Conservation (phyloP, 306 rosid species). For the Mimosa bimucronata region DNA sequence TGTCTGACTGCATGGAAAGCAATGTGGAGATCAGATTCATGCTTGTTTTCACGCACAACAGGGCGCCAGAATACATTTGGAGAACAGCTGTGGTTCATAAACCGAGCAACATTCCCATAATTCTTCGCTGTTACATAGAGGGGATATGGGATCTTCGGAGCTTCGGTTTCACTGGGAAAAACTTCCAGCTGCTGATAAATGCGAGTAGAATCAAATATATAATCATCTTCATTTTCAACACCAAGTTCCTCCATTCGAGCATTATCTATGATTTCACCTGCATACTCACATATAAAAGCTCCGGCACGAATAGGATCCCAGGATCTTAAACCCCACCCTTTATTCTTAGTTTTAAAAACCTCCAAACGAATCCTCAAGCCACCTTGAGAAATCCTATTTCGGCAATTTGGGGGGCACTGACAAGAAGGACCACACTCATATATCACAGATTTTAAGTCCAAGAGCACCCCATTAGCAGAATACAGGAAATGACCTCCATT, state of each 20-base stretch:
- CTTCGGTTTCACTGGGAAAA: constrained; percentile 69
- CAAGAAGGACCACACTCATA: constrained; percentile 87
- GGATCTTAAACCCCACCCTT: constrained; percentile 95
- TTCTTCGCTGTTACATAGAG: constrained; percentile 66
- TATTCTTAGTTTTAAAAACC: constrained; percentile 74
- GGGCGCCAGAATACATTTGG: constrained; percentile 90
- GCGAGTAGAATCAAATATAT: constrained; percentile 77
- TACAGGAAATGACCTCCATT: constrained; percentile 73
- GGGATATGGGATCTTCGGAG: constrained; percentile 69
- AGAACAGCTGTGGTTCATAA: constrained; percentile 94
- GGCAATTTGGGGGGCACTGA: constrained; percentile 78
- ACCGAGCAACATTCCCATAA: constrained; percentile 91
- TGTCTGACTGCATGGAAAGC: constrained; percentile 74
- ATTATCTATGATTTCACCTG: constrained; percentile 78
- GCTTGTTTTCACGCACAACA: constrained; percentile 62
- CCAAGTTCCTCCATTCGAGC: constrained; percentile 64
- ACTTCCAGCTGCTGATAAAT: constrained; percentile 67
- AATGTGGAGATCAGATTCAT: constrained; percentile 69
- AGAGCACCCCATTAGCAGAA: constrained; percentile 58
- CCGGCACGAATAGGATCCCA: constrained; percentile 96
- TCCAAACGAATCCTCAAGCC: constrained; percentile 77
- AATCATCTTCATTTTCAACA: constrained; percentile 71
- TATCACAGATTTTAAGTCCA: constrained; percentile 64
- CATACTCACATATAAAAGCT: constrained; percentile 82
- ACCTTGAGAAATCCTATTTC: constrained; percentile 73